A percentile compares a stretch with the other conserved stretches of the same genome.
phyloP scores from a whole-genome alignment of 2,329 filamentous ascomycete genomes.

The Hymenoscyphus scutula region DNA sequence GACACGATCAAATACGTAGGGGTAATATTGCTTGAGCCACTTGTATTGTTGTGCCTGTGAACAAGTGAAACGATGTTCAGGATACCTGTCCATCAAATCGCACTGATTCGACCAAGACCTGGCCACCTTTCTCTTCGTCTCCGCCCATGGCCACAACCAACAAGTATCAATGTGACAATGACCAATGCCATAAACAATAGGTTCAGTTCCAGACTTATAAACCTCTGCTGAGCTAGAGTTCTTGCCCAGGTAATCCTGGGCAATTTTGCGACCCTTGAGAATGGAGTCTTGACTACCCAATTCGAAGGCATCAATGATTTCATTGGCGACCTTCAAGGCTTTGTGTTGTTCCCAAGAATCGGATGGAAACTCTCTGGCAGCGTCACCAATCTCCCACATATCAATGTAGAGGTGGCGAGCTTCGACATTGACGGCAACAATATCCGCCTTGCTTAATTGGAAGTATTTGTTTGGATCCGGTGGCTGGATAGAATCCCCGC shows the following conservation, averaged over 20 bases:
- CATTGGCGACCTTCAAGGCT: slow-evolving; percentile 78
- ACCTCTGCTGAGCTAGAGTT: slow-evolving; percentile 80
- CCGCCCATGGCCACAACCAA: slow-evolving; percentile 98
- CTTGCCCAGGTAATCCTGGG: slow-evolving; percentile 76
- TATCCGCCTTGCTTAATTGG: slow-evolving; percentile 72
- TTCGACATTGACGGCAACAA: slow-evolving; percentile 83
- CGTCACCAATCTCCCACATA: slow-evolving; percentile 94
- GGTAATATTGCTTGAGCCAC: slow-evolving; percentile 90
- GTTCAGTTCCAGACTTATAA: slow-evolving; percentile 71
- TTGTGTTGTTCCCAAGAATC: slow-evolving; percentile 88
- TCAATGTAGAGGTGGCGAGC: slow-evolving; percentile 84
- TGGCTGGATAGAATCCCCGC: slow-evolving; percentile 83
- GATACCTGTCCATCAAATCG: slow-evolving; percentile 90
- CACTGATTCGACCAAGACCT: slow-evolving; percentile 97
- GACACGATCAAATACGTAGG: slow-evolving; percentile 83
- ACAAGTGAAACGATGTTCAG: slow-evolving; percentile 87
- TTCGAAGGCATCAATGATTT: slow-evolving; percentile 88
- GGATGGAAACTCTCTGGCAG: slow-evolving; percentile 82
- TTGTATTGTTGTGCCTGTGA: slow-evolving; percentile 98
- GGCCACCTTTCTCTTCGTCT: slow-evolving; percentile 94
- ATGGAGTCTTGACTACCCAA: slow-evolving; percentile 77
- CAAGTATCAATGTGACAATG: slow-evolving; percentile 98
- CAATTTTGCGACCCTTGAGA: slow-evolving; percentile 76
- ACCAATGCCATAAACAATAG: slow-evolving; percentile 83
- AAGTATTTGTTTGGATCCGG: slow-evolving; percentile 84